Evolutionary conservation across 176 grass and related monocot genomes (phyloP), one percentile per base, ranked within the genome.

Genomic region (Oryza glaberrima): DNA sequence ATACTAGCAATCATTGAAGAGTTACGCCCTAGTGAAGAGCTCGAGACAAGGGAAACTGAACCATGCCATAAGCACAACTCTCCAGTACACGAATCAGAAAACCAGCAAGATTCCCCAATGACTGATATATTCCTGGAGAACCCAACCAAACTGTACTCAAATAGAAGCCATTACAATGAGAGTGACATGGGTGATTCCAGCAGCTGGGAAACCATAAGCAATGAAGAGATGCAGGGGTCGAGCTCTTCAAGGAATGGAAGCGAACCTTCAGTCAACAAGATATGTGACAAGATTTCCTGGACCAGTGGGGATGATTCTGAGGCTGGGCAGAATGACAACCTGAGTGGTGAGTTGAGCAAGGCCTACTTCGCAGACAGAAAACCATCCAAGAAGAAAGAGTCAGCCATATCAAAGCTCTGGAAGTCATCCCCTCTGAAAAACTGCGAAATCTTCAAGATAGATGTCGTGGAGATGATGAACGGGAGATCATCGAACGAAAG

Each of bases 121-220:
- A 58, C 72, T 14, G 90, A 95, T 67, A 66, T 93, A 84, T 90
- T 91, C 80, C 75, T 93, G 68, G 79, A 91, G 81, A 91, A 91
- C 20, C 72, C 72, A 25, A 82, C 48, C 65, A 93, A 84, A 65
- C 40, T 91, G 67, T 88, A 85, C 72, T 81, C 69, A 79, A 89
- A 81, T 84, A 81, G 58, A 69, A 88, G 81, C 63, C 72, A 32
- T 51, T 86, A 44, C 22, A 80, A 89, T 70, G 78, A 93, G 35
- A 88, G 88, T 26, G 92, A 90, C 9, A 92, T 26, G 0, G 92
- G 93, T 72, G 90, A 86, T 67, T 82, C 72, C 69, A 98, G 88
- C 77, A 94, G 93, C 83, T 95, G 95, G 95, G 92, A 98, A 65
- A 98, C 95, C 66, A 77, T 88, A 67, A 98, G 87, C 63, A 90